A percentile compares a stretch with the other conserved stretches of the same genome.
These are phyloP conservation scores for Incumbomyces delicatus DNA, from an alignment of 2,329 filamentous ascomycete genomes.

Conservation along the genomic window DNA sequence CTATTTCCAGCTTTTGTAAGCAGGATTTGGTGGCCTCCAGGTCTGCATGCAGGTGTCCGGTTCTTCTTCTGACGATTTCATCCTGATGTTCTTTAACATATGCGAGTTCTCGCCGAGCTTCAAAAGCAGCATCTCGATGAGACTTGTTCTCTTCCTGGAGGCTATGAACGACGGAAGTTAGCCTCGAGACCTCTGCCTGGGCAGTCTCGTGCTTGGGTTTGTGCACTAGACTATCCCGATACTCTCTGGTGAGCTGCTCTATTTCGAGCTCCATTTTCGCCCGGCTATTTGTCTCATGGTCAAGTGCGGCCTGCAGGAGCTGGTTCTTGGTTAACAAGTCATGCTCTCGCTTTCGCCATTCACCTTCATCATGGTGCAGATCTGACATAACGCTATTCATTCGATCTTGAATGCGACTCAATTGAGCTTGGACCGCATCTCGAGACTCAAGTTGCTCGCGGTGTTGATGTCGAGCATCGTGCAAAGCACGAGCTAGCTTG, in stretches of 20 bases:
- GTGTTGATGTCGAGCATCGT: slow-evolving; percentile 58
- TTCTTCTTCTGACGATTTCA: slow-evolving; percentile 70
- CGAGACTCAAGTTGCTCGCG: slow-evolving; percentile 78
- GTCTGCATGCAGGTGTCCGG: slow-evolving; percentile 68
- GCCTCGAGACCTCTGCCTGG: slow-evolving; percentile 51
- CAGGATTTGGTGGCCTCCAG: slow-evolving; percentile 76
- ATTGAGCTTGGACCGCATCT: slow-evolving; percentile 73
- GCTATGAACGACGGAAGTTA: slow-evolving; percentile 47
- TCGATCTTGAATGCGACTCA: slow-evolving; percentile 76
- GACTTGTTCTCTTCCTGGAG: slow-evolving; percentile 52
- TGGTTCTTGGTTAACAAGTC: slow-evolving; percentile 46
- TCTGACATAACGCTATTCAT: slow-evolving; percentile 71
- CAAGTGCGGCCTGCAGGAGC: slow-evolving; percentile 46
- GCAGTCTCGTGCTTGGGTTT: slow-evolving; percentile 66
- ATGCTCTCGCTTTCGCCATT: slow-evolving; percentile 60
- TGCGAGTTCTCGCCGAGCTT: slow-evolving; percentile 71
- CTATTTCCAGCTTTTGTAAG: slow-evolving; percentile 64
- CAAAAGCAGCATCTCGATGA: slow-evolving; percentile 57
- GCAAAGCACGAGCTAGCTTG: slow-evolving; percentile 10
- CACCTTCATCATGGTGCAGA: slow-evolving; percentile 71
- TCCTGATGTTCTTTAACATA: slow-evolving; percentile 72
- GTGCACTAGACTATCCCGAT: slow-evolving; percentile 67
- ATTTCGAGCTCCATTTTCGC: slow-evolving; percentile 53
- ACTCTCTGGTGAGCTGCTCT: slow-evolving; percentile 54
- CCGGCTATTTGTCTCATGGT: slow-evolving; percentile 58